Evolutionary conservation across 441 rosid genomes (phyloP).

Genomic region (Kokia cookei): DNA sequence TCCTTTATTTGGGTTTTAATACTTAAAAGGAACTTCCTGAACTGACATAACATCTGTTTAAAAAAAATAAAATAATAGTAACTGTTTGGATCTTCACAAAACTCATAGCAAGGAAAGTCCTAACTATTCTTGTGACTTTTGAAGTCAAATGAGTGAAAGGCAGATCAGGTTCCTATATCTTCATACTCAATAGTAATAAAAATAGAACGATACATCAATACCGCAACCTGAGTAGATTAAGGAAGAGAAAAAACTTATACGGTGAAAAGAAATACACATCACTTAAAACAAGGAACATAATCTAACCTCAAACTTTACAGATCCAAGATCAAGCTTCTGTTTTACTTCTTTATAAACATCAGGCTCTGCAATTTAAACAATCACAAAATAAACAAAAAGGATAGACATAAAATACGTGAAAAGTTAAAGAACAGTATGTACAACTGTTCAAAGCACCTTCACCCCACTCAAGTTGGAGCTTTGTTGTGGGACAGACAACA

Average conservation of each 20-base stretch:
- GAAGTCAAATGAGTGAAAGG: not conserved
- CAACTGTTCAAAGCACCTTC: not conserved
- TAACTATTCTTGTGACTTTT: not conserved
- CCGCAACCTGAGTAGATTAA: not conserved
- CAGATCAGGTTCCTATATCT: not conserved
- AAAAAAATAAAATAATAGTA: not conserved
- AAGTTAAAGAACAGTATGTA: not conserved
- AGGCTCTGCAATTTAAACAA: constrained; percentile 65
- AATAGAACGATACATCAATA: not conserved
- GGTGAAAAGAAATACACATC: not conserved
- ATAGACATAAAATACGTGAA: not conserved
- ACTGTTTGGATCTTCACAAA: not conserved
- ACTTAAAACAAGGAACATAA: not conserved
- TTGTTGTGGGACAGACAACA: not conserved
- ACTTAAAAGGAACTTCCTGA: not conserved
- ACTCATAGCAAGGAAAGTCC: not conserved
- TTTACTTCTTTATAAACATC: constrained; percentile 91
- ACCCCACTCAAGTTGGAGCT: not conserved
- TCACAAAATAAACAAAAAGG: constrained; percentile 3
- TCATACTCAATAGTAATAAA: not conserved
- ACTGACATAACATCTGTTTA: not conserved
- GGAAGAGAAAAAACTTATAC: not conserved
- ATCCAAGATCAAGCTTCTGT: constrained; percentile 85
- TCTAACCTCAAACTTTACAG: constrained; percentile 93
- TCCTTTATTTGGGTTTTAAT: not conserved